Evolutionary conservation across 208 protist species (phyloP).

Genomic region (Lotmaria passim): DNA sequence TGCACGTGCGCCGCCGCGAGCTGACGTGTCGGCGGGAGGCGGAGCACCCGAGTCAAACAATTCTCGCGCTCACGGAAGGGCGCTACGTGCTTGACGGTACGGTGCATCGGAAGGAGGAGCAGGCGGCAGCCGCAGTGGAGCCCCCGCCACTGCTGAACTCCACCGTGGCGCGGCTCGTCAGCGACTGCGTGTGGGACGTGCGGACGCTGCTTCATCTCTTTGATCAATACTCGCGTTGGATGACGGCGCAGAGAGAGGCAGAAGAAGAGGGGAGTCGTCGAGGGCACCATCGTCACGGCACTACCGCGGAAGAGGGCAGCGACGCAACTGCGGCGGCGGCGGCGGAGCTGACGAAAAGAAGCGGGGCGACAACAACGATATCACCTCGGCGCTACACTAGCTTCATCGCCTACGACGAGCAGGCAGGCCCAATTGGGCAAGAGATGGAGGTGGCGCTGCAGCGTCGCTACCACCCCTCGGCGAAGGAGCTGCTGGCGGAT

Average conservation of each 20-base stretch:
- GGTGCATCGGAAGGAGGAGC: no score
- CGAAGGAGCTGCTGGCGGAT: constrained; percentile 3
- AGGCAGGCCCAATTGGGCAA: constrained; percentile 6
- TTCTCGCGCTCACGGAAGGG: constrained; percentile 1
- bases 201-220: constrained; percentile 14
- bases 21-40: constrained; percentile 20
- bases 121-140: not conserved
- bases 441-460: constrained; percentile 22
- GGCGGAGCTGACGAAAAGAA: not conserved
- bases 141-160: not conserved
- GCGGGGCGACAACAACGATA: not conserved
- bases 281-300: no score
- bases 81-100: constrained; percentile 22
- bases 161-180: constrained; percentile 13
- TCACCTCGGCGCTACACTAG: constrained; percentile 1
- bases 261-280: no score
- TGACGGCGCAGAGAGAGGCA: not conserved
- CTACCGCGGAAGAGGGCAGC: not conserved
- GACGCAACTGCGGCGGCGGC: not conserved
- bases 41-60: constrained; percentile 12
- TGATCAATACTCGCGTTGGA: constrained; percentile 13
- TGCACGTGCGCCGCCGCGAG: constrained; percentile 24
- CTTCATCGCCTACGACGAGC: constrained; percentile 23
- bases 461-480: not conserved
- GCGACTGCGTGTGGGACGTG: constrained; percentile 24